These are phyloP conservation scores for cucumber (Cucumis sativus) DNA, from an alignment of 306 rosid species.

Conservation along the genomic window DNA sequence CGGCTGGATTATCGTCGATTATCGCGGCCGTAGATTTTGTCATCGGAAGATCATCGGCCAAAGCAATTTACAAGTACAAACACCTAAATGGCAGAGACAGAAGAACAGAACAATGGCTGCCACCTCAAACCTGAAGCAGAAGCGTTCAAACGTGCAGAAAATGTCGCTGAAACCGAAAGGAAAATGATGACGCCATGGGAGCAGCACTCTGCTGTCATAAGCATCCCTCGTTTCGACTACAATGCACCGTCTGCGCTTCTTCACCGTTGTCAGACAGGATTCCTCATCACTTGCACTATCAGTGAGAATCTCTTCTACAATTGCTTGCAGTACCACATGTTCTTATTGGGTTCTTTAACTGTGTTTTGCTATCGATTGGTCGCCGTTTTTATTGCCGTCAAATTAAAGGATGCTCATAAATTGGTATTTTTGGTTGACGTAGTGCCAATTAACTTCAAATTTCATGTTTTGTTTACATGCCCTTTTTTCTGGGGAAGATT, in stretches of 20 bases:
- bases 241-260: constrained; percentile 78
- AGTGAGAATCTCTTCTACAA: constrained; percentile 29
- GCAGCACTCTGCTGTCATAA: constrained; percentile 73
- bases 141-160: not conserved
- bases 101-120: not conserved
- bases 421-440: not conserved
- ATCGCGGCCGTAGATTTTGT: not conserved
- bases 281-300: constrained; percentile 79
- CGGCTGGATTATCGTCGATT: no score
- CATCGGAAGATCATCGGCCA: not conserved
- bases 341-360: not conserved
- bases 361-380: not conserved
- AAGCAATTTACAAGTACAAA: not conserved
- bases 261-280: constrained; percentile 50
- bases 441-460: not conserved
- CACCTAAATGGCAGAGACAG: constrained; percentile 12
- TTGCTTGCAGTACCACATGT: not conserved
- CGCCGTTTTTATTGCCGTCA: not conserved
- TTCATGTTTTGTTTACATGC: not conserved
- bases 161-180: not conserved
- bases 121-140: not conserved
- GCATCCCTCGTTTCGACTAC: constrained; percentile 78
- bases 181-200: constrained; percentile 73
- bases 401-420: not conserved
- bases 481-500: not conserved